Evolutionary conservation across 768 basidiomycete species (phyloP), one percentile per base, ranked within the genome.

Genomic region (Naematelia aurantialba): DNA sequence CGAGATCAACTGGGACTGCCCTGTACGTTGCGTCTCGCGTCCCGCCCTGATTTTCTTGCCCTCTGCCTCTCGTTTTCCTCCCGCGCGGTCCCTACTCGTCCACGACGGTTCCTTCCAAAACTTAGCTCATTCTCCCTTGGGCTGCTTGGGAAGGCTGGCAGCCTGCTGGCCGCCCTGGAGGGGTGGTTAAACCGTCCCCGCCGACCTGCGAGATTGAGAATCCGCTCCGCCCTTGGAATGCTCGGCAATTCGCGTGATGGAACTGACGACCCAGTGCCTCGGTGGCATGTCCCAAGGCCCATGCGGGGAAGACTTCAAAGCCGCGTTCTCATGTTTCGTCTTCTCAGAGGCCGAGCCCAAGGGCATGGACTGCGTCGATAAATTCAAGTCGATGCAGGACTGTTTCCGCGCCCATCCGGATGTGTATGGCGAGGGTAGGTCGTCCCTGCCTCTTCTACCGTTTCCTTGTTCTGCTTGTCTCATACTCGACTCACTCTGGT

Each of bases 1-100:
- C 45, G 92, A 97, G 82, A 98, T 99, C 71, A 99, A 99, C 80
- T 99, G 96, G 96, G 96, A 97, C 74, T 99, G 96, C 77, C 91
- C 96, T 1, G 76, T 77, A 30, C 57, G 76, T 73, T 31, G 21
- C 26, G 26, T 26, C 11, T 42, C 25, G 13, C 42, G 4, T 19
- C 46, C 12, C 51, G 22, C n/a, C n/a, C n/a, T n/a, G n/a, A n/a
- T n/a, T n/a, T n/a, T n/a, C n/a, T n/a, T n/a, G n/a, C n/a, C n/a
- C n/a, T n/a, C n/a, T n/a, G n/a, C n/a, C n/a, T n/a, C n/a, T n/a
- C n/a, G n/a, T n/a, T n/a, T n/a, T 11, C 30, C 50, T 21, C 26
- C 34, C 31, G 31, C 3, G 48, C 29, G 52, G n/a, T 47, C 5
- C 12, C n/a, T 47, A 8, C n/a, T 47, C 21, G 10, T 19, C 11